Percentiles rank a stretch among this genome's conserved stretches.
Evolutionary conservation across 2,329 filamentous ascomycete species (phyloP).

Genomic region (Dendrostoma leiphaemia): DNA sequence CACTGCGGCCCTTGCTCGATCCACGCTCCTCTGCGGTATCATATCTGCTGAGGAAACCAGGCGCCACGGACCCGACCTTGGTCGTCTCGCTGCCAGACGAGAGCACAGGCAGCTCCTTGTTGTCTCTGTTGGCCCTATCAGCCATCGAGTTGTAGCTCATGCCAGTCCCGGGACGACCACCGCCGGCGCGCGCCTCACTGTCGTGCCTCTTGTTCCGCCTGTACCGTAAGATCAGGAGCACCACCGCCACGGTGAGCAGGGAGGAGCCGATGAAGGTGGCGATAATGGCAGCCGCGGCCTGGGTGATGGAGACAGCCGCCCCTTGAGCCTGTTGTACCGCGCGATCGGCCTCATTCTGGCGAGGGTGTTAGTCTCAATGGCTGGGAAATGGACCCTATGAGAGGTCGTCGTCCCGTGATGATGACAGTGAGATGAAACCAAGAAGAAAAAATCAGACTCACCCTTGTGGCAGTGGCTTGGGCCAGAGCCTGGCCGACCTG

Average conservation of each 20-base stretch:
- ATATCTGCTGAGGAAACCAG: too few species aligned
- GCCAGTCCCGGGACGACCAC: constrained; percentile 15
- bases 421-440: neutral
- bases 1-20: too few species aligned
- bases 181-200: constrained; percentile 17
- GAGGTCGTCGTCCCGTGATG: too few species aligned
- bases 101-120: constrained; percentile 24
- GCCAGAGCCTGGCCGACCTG: constrained; percentile 30
- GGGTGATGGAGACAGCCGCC: constrained; percentile 38
- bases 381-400: neutral
- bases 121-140: constrained; percentile 18
- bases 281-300: constrained; percentile 40
- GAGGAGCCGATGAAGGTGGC: constrained; percentile 41
- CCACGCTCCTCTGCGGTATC: too few species aligned
- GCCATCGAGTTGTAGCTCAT: constrained; percentile 18
- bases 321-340: constrained; percentile 34
- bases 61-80: neutral
- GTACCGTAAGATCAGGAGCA: constrained; percentile 29
- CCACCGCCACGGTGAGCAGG: constrained; percentile 35
- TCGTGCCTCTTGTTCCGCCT: constrained; percentile 20
- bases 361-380: neutral
- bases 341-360: constrained; percentile 28
- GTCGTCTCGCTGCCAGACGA: neutral
- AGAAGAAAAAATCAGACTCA: constrained; percentile 18
- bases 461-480: constrained; percentile 29